Percentiles rank a stretch among this genome's conserved stretches.
phyloP scores from a whole-genome alignment of 2,329 filamentous ascomycete species.

The Alternaria triticimaculans region DNA sequence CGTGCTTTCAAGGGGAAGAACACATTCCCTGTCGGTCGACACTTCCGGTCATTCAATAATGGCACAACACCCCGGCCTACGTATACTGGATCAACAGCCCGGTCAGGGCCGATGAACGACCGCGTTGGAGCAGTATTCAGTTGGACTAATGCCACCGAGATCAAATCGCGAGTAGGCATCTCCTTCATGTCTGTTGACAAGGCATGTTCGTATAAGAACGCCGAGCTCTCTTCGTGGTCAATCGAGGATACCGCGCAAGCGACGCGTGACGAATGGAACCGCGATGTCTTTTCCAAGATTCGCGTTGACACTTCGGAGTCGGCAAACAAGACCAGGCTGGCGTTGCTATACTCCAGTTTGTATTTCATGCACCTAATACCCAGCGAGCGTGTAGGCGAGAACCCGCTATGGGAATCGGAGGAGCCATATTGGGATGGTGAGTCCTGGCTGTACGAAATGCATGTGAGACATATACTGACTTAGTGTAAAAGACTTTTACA shows the following conservation, averaged over 20 bases:
- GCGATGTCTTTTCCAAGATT: constrained; percentile 66
- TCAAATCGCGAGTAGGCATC: constrained; percentile 60
- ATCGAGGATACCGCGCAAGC: constrained; percentile 50
- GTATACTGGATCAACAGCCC: constrained; percentile 33
- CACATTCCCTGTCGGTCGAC: constrained; percentile 46
- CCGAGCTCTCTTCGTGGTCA: constrained; percentile 54
- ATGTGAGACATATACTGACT: neutral
- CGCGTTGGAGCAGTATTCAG: constrained; percentile 61
- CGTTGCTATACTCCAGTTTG: constrained; percentile 43
- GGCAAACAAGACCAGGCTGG: constrained; percentile 41
- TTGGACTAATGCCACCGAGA: constrained; percentile 49
- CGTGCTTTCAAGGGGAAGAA: constrained; percentile 44
- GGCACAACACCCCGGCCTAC: constrained; percentile 38
- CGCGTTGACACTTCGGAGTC: constrained; percentile 34
- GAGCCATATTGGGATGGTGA: constrained; percentile 68
- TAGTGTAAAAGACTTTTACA: neutral
- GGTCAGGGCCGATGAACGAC: constrained; percentile 45
- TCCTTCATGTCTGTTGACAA: constrained; percentile 55
- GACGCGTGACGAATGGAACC: constrained; percentile 56
- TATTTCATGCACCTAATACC: constrained; percentile 49
- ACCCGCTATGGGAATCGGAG: constrained; percentile 69
- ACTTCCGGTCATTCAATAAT: constrained; percentile 43
- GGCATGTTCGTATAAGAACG: constrained; percentile 57
- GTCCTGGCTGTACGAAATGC: neutral
- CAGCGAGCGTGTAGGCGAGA: constrained; percentile 62